Evolutionary conservation across 371 early-diverging fungal genomes (phyloP).

Genomic region (Rhizopus delemar): DNA sequence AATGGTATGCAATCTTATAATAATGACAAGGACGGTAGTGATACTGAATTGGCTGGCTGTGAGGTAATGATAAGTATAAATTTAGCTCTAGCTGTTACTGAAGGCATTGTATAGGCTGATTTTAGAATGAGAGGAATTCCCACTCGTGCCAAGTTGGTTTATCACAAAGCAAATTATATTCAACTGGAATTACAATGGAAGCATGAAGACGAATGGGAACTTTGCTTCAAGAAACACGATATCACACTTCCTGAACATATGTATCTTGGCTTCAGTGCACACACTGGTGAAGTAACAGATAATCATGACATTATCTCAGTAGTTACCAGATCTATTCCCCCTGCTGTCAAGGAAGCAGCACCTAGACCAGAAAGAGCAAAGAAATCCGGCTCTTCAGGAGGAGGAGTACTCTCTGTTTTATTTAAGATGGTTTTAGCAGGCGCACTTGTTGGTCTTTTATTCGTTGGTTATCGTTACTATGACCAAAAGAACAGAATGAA

Average conservation of each 20-base stretch:
- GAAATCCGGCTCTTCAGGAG: conserved; percentile 27
- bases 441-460: conserved; percentile 57
- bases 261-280: conserved; percentile 89
- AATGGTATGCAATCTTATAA: conserved; percentile 88
- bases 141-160: conserved; percentile 78
- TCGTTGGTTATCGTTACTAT: conserved; percentile 60
- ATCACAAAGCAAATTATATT: conserved; percentile 68
- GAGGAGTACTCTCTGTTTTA: conserved; percentile 51
- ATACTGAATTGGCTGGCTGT: conserved; percentile 68
- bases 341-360: conserved; percentile 34
- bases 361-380: conserved; percentile 26
- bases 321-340: conserved; percentile 47
- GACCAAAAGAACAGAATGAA: conserved; percentile 65
- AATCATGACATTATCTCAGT: conserved; percentile 82
- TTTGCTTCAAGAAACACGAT: conserved; percentile 77
- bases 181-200: conserved; percentile 66
- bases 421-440: conserved; percentile 59
- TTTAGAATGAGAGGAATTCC: conserved; percentile 71
- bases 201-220: conserved; percentile 71
- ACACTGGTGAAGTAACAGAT: conserved; percentile 89
- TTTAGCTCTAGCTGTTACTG: not conserved
- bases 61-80: conserved; percentile 41
- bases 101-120: conserved; percentile 49
- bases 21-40: conserved; percentile 78
- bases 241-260: conserved; percentile 72